phyloP scores from a whole-genome alignment of 2,329 filamentous ascomycete genomes.

The Didymella segeticola region DNA sequence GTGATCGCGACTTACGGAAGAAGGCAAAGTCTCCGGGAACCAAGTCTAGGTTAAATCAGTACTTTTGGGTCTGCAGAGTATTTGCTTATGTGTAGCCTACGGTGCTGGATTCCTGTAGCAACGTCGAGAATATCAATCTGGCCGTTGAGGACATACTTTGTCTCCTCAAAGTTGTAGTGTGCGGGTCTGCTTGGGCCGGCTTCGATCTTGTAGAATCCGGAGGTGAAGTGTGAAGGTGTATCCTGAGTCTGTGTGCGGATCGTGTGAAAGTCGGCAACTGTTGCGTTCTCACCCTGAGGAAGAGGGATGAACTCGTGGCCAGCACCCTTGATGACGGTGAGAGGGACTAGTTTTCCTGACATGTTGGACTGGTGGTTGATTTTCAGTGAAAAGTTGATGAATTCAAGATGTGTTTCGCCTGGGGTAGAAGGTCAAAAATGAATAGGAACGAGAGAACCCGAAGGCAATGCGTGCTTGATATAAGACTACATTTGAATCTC shows the following conservation, averaged over 20 bases:
- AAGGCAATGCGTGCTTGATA: too few species aligned
- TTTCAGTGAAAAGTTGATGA: too few species aligned
- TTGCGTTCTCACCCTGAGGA: conserved; percentile 25
- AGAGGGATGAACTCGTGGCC: conserved; percentile 27
- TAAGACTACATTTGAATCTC: too few species aligned
- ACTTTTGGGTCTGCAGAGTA: too few species aligned
- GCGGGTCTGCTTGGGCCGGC: conserved; percentile 23
- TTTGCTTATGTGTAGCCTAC: too few species aligned
- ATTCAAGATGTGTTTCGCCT: too few species aligned
- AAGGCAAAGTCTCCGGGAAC: conserved; percentile 31
- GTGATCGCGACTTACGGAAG: too few species aligned
- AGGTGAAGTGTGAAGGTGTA: conserved; percentile 23
- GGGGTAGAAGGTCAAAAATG: too few species aligned
- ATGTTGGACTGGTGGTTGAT: too few species aligned
- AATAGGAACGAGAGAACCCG: too few species aligned
- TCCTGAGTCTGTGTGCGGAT: conserved; percentile 23
- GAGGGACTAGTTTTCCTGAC: too few species aligned
- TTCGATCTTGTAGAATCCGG: conserved; percentile 30
- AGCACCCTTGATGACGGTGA: conserved; percentile 31
- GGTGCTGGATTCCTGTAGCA: conserved; percentile 26
- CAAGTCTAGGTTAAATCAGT: too few species aligned
- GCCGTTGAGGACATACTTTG: conserved; percentile 27
- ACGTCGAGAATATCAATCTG: conserved; percentile 28
- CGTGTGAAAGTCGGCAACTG: conserved; percentile 30
- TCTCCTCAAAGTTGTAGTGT: conserved; percentile 27